Base-by-base conservation (phyloP, 1,284 basidiomycete species). In the Rhizopogon hawkerae region DNA sequence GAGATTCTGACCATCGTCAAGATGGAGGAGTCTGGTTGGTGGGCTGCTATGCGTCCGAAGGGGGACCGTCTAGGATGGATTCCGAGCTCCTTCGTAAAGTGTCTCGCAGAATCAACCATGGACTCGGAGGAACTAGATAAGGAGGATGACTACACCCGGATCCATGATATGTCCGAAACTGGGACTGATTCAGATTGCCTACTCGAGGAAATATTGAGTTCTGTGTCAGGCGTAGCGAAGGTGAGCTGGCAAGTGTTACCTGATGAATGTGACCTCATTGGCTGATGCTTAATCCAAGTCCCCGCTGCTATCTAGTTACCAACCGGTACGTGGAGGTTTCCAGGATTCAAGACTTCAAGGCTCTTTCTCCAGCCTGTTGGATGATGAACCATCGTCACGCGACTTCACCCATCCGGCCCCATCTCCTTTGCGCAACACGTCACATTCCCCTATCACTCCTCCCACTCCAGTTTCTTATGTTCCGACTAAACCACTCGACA, bases 1-100 rank as follows among this genome's bases (percentile, higher is more conserved):
- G 85, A 88, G 54, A 74, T 87, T 9, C 65, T 89, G 26, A 74
- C 78, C 26, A 70, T 89, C 44, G 70, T 88, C 36, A 79, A 78
- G 63, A 71, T 75, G 60, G 83, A 87, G 62, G 71, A 74, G n/a
- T 77, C 78, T 3, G 85, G 86, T 5, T 88, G 85, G 85, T 88
- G 84, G 83, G 85, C 83, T 24, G 86, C 85, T 26, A 74, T 83
- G 62, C 72, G 77, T n/a, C 67, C 66, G 7, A 73, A 74, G 37
- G 71, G 70, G 8, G 67, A 73, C 46, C 63, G 64, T 34, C 72
- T 85, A 37, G 84, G 85, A 45, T 89, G 86, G 85, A 79, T 89
- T 54, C 85, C 85, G 8, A 68, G 73, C 52, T 75, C 77, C 0
- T 83, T 75, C 58, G 76, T 83, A 2, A 63, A 60, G 43, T 67